Evolutionary conservation across 331 rosid species (phyloP).

Genomic region (Malus hybrid): DNA sequence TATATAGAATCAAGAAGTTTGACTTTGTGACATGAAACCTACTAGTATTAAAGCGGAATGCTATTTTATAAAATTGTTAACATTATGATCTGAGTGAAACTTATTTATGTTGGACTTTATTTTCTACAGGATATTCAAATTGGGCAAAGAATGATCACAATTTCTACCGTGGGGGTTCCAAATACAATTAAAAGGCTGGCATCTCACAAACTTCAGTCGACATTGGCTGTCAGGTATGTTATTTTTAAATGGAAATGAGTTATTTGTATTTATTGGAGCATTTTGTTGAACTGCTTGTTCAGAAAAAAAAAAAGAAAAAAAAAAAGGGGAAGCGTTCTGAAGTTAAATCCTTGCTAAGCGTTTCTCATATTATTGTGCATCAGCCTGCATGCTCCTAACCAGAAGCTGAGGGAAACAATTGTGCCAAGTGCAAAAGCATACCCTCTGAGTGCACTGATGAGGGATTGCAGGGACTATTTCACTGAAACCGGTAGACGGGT

Average conservation of each 20-base stretch:
- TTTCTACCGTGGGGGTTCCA: conserved; percentile 97
- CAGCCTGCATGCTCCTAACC: conserved; percentile 98
- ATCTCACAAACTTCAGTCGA: conserved; percentile 92
- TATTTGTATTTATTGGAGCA: background rate
- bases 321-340: too few species aligned
- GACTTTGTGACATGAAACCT: background rate
- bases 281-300: background rate
- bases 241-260: background rate
- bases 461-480: conserved; percentile 74
- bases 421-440: conserved; percentile 97
- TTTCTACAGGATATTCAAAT: conserved; percentile 69
- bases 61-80: background rate
- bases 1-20: background rate
- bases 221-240: conserved; percentile 90
- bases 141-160: conserved; percentile 98
- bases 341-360: background rate
- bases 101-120: conserved; percentile 12
- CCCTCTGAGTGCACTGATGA: conserved; percentile 80
- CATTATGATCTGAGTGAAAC: background rate
- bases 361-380: conserved; percentile 21
- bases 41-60: background rate
- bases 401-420: conserved; percentile 83
- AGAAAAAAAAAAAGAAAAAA: background rate
- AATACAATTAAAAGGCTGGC: conserved; percentile 87
- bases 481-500: conserved; percentile 70